Evolutionary conservation across 108 stramenopile genomes (phyloP).

Genomic region (Pseudonitzschia multistriata): DNA sequence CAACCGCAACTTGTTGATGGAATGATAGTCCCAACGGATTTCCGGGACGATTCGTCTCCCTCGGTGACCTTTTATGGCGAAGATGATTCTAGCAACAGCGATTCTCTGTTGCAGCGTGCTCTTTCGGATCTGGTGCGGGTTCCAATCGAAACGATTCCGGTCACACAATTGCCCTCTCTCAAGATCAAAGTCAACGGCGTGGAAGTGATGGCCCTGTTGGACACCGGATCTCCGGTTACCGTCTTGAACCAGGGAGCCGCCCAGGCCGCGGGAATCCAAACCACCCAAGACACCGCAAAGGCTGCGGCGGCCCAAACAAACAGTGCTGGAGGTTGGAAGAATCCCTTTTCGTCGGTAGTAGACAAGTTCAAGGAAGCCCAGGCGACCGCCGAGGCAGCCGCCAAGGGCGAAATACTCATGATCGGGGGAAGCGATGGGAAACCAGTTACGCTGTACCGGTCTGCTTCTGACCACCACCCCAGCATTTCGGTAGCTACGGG

Average conservation of each 20-base stretch:
- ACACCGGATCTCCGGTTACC: conserved; percentile 79
- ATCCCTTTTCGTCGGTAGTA: conserved; percentile 56
- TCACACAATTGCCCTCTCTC: conserved; percentile 56
- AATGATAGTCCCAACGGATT: background rate
- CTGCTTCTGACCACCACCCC: conserved; percentile 16
- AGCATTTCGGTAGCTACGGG: conserved; percentile 23
- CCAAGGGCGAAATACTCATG: conserved; percentile 53
- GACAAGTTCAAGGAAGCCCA: conserved; percentile 52
- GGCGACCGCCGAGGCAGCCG: conserved; percentile 44
- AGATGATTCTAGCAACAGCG: conserved; percentile 16
- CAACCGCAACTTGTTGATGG: conserved; percentile 10
- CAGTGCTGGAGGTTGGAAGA: conserved; percentile 13
- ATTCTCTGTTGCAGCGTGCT: conserved; percentile 8
- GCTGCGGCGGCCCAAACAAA: conserved; percentile 16
- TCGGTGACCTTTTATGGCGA: conserved; percentile 52
- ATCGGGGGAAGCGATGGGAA: conserved; percentile 51
- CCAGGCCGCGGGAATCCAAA: conserved; percentile 46
- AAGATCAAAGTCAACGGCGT: conserved; percentile 53
- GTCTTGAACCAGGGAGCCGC: conserved; percentile 71
- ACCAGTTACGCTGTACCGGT: conserved; percentile 50
- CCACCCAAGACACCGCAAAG: background rate
- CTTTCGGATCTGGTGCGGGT: conserved; percentile 42
- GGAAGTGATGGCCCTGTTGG: conserved; percentile 70
- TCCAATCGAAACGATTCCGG: conserved; percentile 42
- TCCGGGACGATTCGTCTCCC: background rate